Percentiles rank a stretch among this genome's conserved stretches.
These are phyloP conservation scores for Penicillium atrosanguineum DNA, from an alignment of 495 filamentous ascomycete species.

Conservation along the genomic window DNA sequence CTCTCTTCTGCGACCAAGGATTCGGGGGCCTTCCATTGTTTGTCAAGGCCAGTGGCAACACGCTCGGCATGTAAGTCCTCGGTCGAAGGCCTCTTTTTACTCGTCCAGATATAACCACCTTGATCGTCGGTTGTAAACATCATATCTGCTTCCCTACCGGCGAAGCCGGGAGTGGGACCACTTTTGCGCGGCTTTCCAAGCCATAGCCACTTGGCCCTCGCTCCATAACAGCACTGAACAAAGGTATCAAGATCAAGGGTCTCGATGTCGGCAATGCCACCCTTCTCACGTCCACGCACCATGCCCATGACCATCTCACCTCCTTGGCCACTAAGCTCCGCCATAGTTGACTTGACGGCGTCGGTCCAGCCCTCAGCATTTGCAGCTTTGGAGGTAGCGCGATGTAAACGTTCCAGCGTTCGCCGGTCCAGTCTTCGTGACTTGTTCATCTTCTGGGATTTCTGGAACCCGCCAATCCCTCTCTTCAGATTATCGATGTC, in stretches of 20 bases:
- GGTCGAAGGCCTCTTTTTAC: conserved; percentile 47
- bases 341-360: conserved; percentile 92
- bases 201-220: conserved; percentile 91
- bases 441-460: conserved; percentile 73
- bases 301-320: conserved; percentile 91
- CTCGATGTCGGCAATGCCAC: conserved; percentile 86
- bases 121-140: conserved; percentile 68
- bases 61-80: conserved; percentile 38
- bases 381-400: conserved; percentile 82
- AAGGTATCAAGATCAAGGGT: conserved; percentile 86
- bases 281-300: conserved; percentile 85
- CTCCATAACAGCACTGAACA: conserved; percentile 69
- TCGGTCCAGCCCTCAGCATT: conserved; percentile 78
- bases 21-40: conserved; percentile 30
- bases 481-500: conserved; percentile 78
- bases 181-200: conserved; percentile 77
- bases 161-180: conserved; percentile 47
- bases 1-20: conserved; percentile 48
- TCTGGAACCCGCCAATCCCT: conserved; percentile 85
- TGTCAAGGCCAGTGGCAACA: conserved; percentile 25
- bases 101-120: conserved; percentile 62
- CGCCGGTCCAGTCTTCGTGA: conserved; percentile 77
- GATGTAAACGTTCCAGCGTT: conserved; percentile 78
- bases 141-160: conserved; percentile 52
- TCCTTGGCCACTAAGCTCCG: conserved; percentile 91